These are phyloP conservation scores for Tolypocladium cylindrosporum DNA, from an alignment of 2,329 filamentous ascomycete species.

Conservation along the genomic window DNA sequence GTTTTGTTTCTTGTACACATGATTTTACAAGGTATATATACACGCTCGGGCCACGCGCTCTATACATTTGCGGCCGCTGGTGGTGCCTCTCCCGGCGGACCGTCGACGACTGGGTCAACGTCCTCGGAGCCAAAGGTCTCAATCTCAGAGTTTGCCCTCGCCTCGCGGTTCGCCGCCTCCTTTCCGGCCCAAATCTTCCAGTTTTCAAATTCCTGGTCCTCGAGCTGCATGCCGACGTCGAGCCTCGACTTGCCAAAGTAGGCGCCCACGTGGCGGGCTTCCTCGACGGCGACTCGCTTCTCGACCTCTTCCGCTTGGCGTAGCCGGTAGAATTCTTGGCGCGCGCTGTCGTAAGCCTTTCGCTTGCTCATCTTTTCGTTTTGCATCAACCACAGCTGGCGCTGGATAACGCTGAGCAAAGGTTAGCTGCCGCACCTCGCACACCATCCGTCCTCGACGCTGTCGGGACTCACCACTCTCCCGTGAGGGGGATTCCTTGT, in stretches of 20 bases:
- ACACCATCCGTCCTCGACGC: background rate
- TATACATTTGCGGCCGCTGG: background rate
- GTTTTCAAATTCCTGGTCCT: slow-evolving; percentile 67
- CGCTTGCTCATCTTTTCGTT: slow-evolving; percentile 49
- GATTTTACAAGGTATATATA: slow-evolving; percentile 11
- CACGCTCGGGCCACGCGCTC: background rate
- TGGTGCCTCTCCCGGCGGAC: slow-evolving; percentile 7
- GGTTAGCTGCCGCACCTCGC: slow-evolving; percentile 8
- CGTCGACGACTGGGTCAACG: slow-evolving; percentile 13
- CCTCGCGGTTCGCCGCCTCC: slow-evolving; percentile 31
- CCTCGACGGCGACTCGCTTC: slow-evolving; percentile 73
- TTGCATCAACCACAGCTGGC: slow-evolving; percentile 78
- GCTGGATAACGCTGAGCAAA: slow-evolving; percentile 69
- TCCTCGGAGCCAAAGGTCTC: slow-evolving; percentile 29
- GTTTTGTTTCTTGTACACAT: slow-evolving; percentile 8
- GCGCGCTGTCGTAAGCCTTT: slow-evolving; percentile 74
- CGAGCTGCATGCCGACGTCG: slow-evolving; percentile 71
- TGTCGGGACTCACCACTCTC: slow-evolving; percentile 60
- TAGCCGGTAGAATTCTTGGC: slow-evolving; percentile 81
- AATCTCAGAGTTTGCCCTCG: slow-evolving; percentile 30
- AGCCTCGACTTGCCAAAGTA: slow-evolving; percentile 73
- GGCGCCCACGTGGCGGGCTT: slow-evolving; percentile 75
- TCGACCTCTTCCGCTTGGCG: slow-evolving; percentile 77
- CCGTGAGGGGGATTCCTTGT: slow-evolving; percentile 64
- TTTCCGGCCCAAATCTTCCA: slow-evolving; percentile 74